These are phyloP conservation scores for Chaetomium strumarium DNA, from an alignment of 2,329 filamentous ascomycete species.

Conservation along the genomic window DNA sequence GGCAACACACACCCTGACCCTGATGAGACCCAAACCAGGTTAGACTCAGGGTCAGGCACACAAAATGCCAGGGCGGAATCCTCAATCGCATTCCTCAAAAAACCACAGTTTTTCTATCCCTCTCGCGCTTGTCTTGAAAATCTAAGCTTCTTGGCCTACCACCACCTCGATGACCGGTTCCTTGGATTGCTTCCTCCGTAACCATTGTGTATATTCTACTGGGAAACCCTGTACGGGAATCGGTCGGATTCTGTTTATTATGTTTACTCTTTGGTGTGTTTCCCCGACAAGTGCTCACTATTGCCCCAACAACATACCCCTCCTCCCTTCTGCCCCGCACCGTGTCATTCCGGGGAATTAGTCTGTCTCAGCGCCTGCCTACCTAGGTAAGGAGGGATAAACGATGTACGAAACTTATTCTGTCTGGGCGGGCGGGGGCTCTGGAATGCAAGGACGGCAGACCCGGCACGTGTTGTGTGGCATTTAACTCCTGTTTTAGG, in stretches of 20 bases:
- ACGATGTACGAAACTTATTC: no score
- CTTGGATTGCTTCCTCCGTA: background rate
- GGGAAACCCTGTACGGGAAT: background rate
- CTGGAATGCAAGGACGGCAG: slow-evolving; percentile 1
- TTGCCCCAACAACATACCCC: no score
- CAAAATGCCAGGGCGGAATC: background rate
- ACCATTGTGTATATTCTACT: background rate
- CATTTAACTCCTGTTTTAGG: background rate
- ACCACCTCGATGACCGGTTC: background rate
- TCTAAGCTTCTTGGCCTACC: background rate
- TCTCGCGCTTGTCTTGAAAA: background rate
- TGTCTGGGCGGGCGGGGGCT: no score
- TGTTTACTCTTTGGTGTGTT: background rate
- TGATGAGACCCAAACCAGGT: no score
- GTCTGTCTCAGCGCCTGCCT: no score
- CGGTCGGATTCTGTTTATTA: background rate
- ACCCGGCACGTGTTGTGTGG: background rate
- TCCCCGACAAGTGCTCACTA: no score
- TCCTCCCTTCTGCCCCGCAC: background rate
- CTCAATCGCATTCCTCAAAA: background rate
- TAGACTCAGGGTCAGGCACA: background rate
- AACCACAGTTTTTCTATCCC: background rate
- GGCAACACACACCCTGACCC: background rate
- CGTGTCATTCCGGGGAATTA: background rate
- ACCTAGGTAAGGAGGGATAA: no score